Percentiles rank a stretch among this genome's conserved stretches.
Evolutionary conservation across 2,329 filamentous ascomycete genomes (phyloP).

Genomic region (Tolypocladium sp.): DNA sequence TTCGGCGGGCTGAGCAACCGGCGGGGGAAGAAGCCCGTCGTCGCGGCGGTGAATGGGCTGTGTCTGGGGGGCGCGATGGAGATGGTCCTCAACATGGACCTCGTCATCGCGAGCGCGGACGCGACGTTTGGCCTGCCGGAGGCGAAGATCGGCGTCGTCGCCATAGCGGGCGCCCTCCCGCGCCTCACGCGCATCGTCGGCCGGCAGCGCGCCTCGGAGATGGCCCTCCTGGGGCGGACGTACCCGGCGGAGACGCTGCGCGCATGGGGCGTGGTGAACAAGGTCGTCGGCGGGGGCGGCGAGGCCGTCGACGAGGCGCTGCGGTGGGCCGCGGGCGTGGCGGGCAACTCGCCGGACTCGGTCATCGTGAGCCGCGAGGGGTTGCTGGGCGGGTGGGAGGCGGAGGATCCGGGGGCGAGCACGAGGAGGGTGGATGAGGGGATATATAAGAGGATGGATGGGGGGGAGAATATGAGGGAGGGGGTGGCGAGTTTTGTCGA

Average conservation of each 20-base stretch:
- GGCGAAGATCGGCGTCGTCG: constrained; percentile 60
- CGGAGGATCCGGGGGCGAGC: constrained; percentile 52
- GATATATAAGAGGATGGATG: constrained; percentile 50
- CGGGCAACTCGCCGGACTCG: constrained; percentile 62
- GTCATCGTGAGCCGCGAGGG: constrained; percentile 67
- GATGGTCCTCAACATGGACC: constrained; percentile 64
- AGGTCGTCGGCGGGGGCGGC: constrained; percentile 37
- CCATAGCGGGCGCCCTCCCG: constrained; percentile 62
- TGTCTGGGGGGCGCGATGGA: constrained; percentile 71
- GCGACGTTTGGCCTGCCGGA: constrained; percentile 64
- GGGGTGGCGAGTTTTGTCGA: constrained; percentile 69
- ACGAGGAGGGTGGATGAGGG: constrained; percentile 48
- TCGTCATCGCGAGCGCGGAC: constrained; percentile 51
- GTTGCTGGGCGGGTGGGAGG: constrained; percentile 64
- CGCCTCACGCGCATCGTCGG: constrained; percentile 58
- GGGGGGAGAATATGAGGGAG: constrained; percentile 65
- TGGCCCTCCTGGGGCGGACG: constrained; percentile 55
- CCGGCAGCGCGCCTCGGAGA: constrained; percentile 59
- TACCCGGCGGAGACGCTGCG: constrained; percentile 51
- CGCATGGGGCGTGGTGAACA: constrained; percentile 63
- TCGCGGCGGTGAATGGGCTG: constrained; percentile 68
- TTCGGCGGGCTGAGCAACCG: constrained; percentile 61
- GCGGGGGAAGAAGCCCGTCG: constrained; percentile 61
- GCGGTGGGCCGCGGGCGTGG: constrained; percentile 50
- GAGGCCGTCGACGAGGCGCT: constrained; percentile 50